phyloP scores from a whole-genome alignment of 306 rosid species.

The barrel medic (Medicago truncatula) region MtrunA17r5.0-ANR NC_053043.1:34919001-34919500 shows the following conservation, averaged over 20 bases:
- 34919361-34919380: not conserved
- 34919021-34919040: conserved; percentile 44
- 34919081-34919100: conserved; percentile 36
- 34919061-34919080: conserved; percentile 38
- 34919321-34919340: too few species aligned
- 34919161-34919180: conserved; percentile 33
- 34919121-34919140: conserved; percentile 22
- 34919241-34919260: conserved; percentile 35
- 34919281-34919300: conserved; percentile 8
- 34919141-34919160: conserved; percentile 28
- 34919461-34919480: conserved; percentile 7
- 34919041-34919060: conserved; percentile 31
- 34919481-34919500: conserved; percentile 32
- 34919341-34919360: not conserved
- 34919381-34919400: conserved; percentile 37
- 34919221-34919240: conserved; percentile 37
- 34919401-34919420: conserved; percentile 33
- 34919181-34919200: not conserved
- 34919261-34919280: conserved; percentile 17
- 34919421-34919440: conserved; percentile 27
- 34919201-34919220: conserved; percentile 15
- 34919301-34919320: not conserved
- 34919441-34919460: conserved; percentile 4
- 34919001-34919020: conserved; percentile 52
- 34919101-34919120: conserved; percentile 36